These are phyloP conservation scores for Arthroderma sp. DNA, from an alignment of 2,329 filamentous ascomycete species.

Conservation along the genomic window DNA sequence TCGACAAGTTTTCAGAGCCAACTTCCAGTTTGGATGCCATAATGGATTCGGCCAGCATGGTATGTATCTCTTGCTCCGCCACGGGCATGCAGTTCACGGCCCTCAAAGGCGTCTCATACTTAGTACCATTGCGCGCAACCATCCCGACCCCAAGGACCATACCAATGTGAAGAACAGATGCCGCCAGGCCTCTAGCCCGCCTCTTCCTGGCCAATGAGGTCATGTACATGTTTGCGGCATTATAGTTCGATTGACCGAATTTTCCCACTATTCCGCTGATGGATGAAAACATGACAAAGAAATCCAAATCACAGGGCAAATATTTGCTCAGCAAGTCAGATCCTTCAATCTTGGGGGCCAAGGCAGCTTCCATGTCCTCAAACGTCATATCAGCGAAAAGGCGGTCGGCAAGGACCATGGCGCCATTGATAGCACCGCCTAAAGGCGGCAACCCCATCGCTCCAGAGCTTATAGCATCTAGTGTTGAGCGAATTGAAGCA, in stretches of 20 bases:
- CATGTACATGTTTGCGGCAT: slow-evolving; percentile 28
- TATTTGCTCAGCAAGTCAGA: slow-evolving; percentile 16
- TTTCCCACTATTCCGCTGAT: slow-evolving; percentile 6
- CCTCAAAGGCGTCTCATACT: background rate
- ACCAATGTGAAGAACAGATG: slow-evolving; percentile 5
- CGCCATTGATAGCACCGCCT: slow-evolving; percentile 31
- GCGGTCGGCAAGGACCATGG: slow-evolving; percentile 32
- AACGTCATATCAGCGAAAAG: slow-evolving; percentile 21
- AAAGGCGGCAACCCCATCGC: slow-evolving; percentile 4
- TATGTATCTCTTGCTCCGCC: slow-evolving; percentile 39
- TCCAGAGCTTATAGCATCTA: too few species aligned
- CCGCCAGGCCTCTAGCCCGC: slow-evolving; percentile 5
- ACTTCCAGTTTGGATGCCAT: slow-evolving; percentile 12
- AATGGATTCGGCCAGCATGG: slow-evolving; percentile 41
- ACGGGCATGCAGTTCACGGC: background rate
- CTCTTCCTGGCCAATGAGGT: slow-evolving; percentile 15
- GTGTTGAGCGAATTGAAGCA: background rate
- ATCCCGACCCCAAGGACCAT: slow-evolving; percentile 2
- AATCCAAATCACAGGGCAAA: slow-evolving; percentile 19
- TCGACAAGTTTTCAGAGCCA: too few species aligned
- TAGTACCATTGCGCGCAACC: background rate
- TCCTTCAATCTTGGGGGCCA: slow-evolving; percentile 30
- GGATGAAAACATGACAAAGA: slow-evolving; percentile 15
- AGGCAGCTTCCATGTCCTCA: slow-evolving; percentile 18
- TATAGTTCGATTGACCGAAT: slow-evolving; percentile 15